These are phyloP conservation scores for Eleusine coracana DNA, from an alignment of 176 grass and related monocot genomes.

Conservation along the genomic window DNA sequence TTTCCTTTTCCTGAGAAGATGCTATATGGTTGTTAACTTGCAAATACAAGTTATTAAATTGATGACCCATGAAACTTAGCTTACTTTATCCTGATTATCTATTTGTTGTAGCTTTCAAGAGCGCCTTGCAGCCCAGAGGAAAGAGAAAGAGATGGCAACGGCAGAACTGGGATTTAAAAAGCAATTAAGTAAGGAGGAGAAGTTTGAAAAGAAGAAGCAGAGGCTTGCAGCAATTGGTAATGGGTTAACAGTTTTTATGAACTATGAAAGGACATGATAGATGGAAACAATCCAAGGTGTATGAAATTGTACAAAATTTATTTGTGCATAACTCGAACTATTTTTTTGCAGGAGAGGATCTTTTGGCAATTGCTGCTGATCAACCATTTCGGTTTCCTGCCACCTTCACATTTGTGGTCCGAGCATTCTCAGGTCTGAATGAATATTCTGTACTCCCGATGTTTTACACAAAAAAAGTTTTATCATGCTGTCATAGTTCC, in stretches of 20 bases:
- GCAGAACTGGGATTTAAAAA: constrained; percentile 87
- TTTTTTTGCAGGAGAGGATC: constrained; percentile 83
- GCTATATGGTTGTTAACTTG: constrained; percentile 14
- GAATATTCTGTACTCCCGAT: constrained; percentile 34
- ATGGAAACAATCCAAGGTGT: constrained; percentile 22
- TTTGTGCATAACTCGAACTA: constrained; percentile 29
- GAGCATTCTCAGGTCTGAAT: constrained; percentile 95
- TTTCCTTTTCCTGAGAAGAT: constrained; percentile 23
- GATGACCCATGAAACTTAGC: constrained; percentile 7
- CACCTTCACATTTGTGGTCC: constrained; percentile 97
- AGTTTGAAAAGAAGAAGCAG: constrained; percentile 94
- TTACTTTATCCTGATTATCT: constrained; percentile 32
- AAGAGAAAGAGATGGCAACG: constrained; percentile 77
- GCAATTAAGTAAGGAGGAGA: constrained; percentile 79
- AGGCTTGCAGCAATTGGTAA: constrained; percentile 96
- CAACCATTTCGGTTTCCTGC: constrained; percentile 98
- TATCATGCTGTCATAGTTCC: constrained; percentile 22
- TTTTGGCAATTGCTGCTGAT: constrained; percentile 95
- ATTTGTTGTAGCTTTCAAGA: constrained; percentile 80
- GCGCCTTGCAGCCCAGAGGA: constrained; percentile 77
- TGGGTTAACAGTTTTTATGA: constrained; percentile 1
- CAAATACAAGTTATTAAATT: constrained; percentile 17
- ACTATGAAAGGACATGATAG: constrained; percentile 24
- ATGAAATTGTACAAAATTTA: constrained; percentile 27
- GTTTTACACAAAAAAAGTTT: constrained; percentile 23